These are phyloP conservation scores for Pichia pseudocactophila DNA, from an alignment of 805 yeast species.

Conservation along the genomic window DNA sequence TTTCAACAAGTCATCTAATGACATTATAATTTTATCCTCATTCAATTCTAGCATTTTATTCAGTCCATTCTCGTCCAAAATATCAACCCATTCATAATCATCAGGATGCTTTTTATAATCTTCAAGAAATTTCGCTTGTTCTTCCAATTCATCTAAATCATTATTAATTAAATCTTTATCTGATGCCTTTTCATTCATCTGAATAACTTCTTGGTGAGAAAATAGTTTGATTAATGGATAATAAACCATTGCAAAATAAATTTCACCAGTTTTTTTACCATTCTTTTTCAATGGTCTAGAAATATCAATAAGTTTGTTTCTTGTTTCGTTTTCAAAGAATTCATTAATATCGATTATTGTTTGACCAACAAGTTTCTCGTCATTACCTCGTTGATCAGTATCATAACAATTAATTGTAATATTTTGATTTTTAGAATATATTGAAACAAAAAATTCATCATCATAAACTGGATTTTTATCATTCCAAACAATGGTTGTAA, in stretches of 20 bases:
- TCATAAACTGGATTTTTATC: slow-evolving; percentile 52
- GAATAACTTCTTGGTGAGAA: slow-evolving; percentile 45
- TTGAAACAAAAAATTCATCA: slow-evolving; percentile 50
- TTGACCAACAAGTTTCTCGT: slow-evolving; percentile 56
- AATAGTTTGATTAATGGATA: slow-evolving; percentile 58
- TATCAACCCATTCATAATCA: slow-evolving; percentile 55
- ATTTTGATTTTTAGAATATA: slow-evolving; percentile 51
- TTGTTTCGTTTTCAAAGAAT: slow-evolving; percentile 9
- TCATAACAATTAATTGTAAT: slow-evolving; percentile 54
- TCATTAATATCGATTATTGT: slow-evolving; percentile 30
- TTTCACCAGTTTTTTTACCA: slow-evolving; percentile 32
- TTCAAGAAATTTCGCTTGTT: slow-evolving; percentile 42
- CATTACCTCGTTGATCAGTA: slow-evolving; percentile 48
- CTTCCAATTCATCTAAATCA: slow-evolving; percentile 33
- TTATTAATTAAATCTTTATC: slow-evolving; percentile 31
- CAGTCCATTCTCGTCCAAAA: slow-evolving; percentile 25
- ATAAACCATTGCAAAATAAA: slow-evolving; percentile 51
- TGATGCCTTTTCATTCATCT: slow-evolving; percentile 33
- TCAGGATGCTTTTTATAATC: slow-evolving; percentile 48
- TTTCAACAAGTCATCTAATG: slow-evolving; percentile 43
- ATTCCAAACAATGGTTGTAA: slow-evolving; percentile 45
- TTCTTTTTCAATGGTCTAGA: slow-evolving; percentile 8
- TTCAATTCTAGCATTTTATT: slow-evolving; percentile 27
- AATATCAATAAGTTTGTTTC: slow-evolving; percentile 9
- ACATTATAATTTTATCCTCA: slow-evolving; percentile 34